Evolutionary conservation across 192 early-diverging fungal genomes (phyloP).

Genomic region (Mortierella antarctica): DNA sequence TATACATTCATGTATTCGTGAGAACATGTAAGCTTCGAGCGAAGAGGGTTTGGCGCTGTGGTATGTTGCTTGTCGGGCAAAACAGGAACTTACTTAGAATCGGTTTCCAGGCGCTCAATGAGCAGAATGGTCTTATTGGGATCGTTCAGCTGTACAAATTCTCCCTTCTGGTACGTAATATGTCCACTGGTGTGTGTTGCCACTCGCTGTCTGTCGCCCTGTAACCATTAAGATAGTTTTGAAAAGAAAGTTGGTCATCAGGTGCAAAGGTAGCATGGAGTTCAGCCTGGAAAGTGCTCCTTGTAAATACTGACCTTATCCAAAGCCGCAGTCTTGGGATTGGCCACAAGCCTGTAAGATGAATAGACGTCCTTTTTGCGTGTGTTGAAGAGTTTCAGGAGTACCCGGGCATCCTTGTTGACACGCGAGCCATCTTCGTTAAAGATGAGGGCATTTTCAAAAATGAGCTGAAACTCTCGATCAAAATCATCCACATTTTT

Average conservation of each 20-base stretch:
- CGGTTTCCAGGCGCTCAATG: conserved; percentile 38
- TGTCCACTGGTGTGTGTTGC: conserved; percentile 5
- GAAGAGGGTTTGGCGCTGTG: not conserved
- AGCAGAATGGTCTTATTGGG: conserved; percentile 29
- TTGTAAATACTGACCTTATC: conserved; percentile 18
- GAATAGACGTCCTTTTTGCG: conserved; percentile 42
- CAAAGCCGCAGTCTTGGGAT: conserved; percentile 5
- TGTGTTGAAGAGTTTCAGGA: conserved; percentile 55
- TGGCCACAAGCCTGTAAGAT: conserved; percentile 32
- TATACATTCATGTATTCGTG: too few species aligned
- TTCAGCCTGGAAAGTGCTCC: not conserved
- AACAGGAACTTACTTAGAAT: conserved; percentile 31
- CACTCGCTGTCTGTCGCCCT: conserved; percentile 31
- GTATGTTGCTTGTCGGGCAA: too few species aligned
- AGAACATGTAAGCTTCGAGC: not conserved
- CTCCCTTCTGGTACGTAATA: conserved; percentile 28
- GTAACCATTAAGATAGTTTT: not conserved
- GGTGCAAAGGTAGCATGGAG: too few species aligned
- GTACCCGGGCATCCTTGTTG: conserved; percentile 76
- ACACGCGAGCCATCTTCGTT: conserved; percentile 88
- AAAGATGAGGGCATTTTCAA: conserved; percentile 91
- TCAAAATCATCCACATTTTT: conserved; percentile 77
- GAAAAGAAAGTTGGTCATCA: not conserved
- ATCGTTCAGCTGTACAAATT: conserved; percentile 41
- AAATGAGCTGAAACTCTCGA: conserved; percentile 83